Percentiles rank a stretch among this genome's conserved stretches.
Evolutionary conservation across 352 stramenopile genomes (phyloP).

Genomic region (Aphanomyces astaci): DNA sequence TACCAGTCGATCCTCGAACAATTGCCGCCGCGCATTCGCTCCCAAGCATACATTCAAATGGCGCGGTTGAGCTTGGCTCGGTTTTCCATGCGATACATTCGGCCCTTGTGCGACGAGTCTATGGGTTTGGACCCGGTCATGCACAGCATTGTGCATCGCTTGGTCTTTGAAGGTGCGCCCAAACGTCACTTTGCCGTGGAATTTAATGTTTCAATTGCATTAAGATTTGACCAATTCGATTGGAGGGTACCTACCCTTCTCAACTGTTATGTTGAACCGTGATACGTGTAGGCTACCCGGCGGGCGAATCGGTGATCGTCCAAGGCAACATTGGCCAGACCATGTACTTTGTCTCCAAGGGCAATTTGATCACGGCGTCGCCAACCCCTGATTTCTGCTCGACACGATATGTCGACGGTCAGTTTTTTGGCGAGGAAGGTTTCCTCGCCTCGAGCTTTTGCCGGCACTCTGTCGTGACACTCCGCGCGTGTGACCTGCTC

Average conservation of each 20-base stretch:
- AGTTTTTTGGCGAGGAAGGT: conserved; percentile 22
- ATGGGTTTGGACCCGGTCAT: conserved; percentile 1
- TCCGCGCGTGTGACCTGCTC: conserved; percentile 12
- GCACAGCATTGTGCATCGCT: conserved; percentile 9
- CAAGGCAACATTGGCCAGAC: conserved; percentile 24
- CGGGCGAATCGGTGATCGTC: conserved; percentile 22
- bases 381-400: not conserved
- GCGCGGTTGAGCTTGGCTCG: conserved; percentile 3
- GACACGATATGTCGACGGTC: conserved; percentile 16
- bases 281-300: conserved; percentile 15
- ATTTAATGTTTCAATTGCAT: too few species aligned
- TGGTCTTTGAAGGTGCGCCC: conserved; percentile 20
- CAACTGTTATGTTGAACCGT: too few species aligned
- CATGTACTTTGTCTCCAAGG: conserved; percentile 24
- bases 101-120: not conserved
- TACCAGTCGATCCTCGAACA: conserved; percentile 22
- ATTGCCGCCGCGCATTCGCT: conserved; percentile 16
- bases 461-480: conserved; percentile 16
- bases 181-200: too few species aligned
- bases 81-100: conserved; percentile 20
- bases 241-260: too few species aligned
- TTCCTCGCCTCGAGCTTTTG: conserved; percentile 20
- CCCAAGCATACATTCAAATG: conserved; percentile 21
- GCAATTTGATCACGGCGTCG: conserved; percentile 20
- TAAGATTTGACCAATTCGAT: too few species aligned